Evolutionary conservation across 768 basidiomycete species (phyloP).

Genomic region (Tulasnella sp.): DNA sequence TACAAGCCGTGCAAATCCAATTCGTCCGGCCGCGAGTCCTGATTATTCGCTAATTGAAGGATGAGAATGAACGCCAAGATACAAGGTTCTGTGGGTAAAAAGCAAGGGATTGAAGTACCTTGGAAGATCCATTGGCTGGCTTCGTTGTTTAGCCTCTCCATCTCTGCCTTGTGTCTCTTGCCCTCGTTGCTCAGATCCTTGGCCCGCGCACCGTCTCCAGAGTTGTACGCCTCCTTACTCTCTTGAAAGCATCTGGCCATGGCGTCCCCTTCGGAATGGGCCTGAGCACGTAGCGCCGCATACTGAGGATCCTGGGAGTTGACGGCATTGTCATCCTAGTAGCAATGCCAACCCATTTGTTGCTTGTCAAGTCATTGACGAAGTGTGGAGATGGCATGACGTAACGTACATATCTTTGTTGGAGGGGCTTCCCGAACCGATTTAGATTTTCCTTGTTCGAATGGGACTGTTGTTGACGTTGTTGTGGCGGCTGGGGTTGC

Average conservation of each 20-base stretch:
- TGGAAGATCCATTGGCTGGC: conserved; percentile 83
- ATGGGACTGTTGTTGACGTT: not conserved
- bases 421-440: conserved; percentile 2
- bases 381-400: not conserved
- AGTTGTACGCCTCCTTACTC: conserved; percentile 63
- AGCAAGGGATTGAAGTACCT: conserved; percentile 34
- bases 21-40: conserved; percentile 62
- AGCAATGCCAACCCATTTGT: no score
- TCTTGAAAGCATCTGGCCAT: conserved; percentile 63
- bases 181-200: conserved; percentile 75
- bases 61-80: not conserved
- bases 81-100: not conserved
- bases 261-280: conserved; percentile 65
- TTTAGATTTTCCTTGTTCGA: not conserved
- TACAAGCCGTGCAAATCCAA: conserved; percentile 87
- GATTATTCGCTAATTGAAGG: conserved; percentile 81
- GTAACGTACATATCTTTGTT: conserved; percentile 7
- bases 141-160: conserved; percentile 67
- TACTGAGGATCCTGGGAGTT: conserved; percentile 68
- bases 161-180: conserved; percentile 62
- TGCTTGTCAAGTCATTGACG: no score
- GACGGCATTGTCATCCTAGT: conserved; percentile 28
- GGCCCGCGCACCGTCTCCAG: conserved; percentile 63
- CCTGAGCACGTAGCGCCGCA: conserved; percentile 54
- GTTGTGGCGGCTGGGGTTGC: not conserved